Evolutionary conservation across 1,284 basidiomycete species (phyloP), one percentile per base, ranked within the genome.

Genomic region (Marasmius sp.): DNA sequence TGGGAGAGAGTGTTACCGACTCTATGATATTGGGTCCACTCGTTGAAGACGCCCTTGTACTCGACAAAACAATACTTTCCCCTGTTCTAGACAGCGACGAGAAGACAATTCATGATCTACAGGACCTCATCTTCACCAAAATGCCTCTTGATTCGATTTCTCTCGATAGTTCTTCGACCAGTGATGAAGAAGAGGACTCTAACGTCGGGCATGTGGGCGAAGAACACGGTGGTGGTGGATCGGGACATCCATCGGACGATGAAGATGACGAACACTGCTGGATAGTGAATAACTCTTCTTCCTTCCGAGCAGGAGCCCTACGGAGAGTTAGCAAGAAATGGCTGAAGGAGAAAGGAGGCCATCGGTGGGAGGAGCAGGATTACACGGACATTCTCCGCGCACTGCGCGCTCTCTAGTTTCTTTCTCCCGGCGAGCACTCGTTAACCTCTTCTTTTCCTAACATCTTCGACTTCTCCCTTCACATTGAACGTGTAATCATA

Each of bases 321-420:
- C 67, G 68, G 39, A 66, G 70, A 37, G 61, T 66, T 36, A 74
- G 72, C 22, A 69, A 69, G 37, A 75, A 74, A 43, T 80, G 78
- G 77, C 43, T 75, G 0, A 65, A 69, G n/a, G 79, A 79, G 61
- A 73, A 72, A 61, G 72, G 71, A 20, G 74, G 75, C 1, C 63
- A 68, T 34, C 70, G 77, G n/a, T 73, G 70, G 65, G 69, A 70
- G 11, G 75, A 77, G 63, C 71, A 76, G 57, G 65, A 74, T 60
- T 74, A 77, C 65, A 72, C 65, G 7, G 66, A 69, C 53, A 63
- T 73, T 11, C 27, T 64, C 18, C 56, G 51, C 27, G 59, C 62
- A 2, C 51, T 64, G 37, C 51, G 62, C 27, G 53, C 62, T 16
- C 57, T 64, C 9, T 61, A 52, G 61, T 41, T 11, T 14, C 10